These are phyloP conservation scores for Orbilia brochopaga DNA, from an alignment of 2,329 filamentous ascomycete species.

Conservation along the genomic window DNA sequence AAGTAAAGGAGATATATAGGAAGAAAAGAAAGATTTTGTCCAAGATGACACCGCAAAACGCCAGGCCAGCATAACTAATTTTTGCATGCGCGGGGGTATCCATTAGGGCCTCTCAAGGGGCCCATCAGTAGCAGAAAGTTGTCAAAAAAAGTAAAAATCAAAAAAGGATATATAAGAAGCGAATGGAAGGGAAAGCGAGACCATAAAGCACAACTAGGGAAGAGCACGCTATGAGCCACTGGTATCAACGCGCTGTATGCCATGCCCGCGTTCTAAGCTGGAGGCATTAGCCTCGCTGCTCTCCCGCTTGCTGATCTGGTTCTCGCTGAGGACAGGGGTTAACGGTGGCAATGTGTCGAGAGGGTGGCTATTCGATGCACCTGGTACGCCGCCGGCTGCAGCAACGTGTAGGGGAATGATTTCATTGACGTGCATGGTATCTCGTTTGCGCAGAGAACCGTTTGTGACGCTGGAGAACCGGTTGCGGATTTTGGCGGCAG, in stretches of 20 bases:
- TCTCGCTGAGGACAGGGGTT: constrained; percentile 37
- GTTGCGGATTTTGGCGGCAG: constrained; percentile 50
- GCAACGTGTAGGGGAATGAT: constrained; percentile 44
- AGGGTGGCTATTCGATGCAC: background rate
- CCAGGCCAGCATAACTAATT: constrained; percentile 32
- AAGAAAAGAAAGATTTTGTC: constrained; percentile 4
- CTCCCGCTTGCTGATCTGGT: constrained; percentile 7
- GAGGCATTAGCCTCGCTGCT: constrained; percentile 23
- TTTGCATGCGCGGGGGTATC: constrained; percentile 43
- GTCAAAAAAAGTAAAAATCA: constrained; percentile 17
- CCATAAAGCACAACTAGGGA: no score
- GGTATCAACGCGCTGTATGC: constrained; percentile 42
- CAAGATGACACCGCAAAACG: constrained; percentile 31
- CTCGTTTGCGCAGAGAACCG: constrained; percentile 38
- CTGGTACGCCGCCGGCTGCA: constrained; percentile 35
- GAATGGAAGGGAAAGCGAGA: constrained; percentile 1
- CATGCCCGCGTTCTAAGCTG: constrained; percentile 32
- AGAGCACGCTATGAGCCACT: constrained; percentile 40
- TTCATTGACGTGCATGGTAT: constrained; percentile 46
- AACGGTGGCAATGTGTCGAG: constrained; percentile 21
- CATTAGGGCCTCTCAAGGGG: constrained; percentile 25
- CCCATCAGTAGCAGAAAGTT: background rate
- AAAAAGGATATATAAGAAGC: constrained; percentile 4
- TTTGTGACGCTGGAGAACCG: constrained; percentile 49
- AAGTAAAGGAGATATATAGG: background rate